Evolutionary conservation across 495 filamentous ascomycete species (phyloP).

Genomic region (Glonium stellatum): DNA sequence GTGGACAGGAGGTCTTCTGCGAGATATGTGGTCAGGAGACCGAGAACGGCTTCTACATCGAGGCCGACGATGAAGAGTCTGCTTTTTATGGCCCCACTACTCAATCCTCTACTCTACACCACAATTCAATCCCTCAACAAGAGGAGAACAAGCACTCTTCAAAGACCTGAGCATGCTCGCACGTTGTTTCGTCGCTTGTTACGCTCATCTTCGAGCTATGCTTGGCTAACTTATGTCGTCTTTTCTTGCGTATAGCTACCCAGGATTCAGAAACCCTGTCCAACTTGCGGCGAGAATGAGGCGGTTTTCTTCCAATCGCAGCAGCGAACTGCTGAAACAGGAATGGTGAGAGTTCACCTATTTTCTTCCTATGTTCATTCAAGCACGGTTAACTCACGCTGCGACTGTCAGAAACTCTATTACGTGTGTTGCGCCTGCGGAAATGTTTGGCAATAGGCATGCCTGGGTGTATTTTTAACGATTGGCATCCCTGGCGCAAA

Average conservation of each 20-base stretch:
- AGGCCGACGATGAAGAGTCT: constrained; percentile 30
- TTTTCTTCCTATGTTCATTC: background rate
- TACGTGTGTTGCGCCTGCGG: constrained; percentile 93
- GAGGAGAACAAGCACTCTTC: constrained; percentile 23
- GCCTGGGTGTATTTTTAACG: background rate
- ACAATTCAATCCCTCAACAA: background rate
- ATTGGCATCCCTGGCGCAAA: background rate
- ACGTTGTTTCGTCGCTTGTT: constrained; percentile 22
- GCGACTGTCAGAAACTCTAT: constrained; percentile 72
- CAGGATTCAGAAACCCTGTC: constrained; percentile 72
- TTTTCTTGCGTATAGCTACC: constrained; percentile 58
- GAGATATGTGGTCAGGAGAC: constrained; percentile 39
- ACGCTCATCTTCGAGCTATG: constrained; percentile 26
- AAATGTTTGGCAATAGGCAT: constrained; percentile 62
- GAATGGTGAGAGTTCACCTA: constrained; percentile 67
- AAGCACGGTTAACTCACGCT: constrained; percentile 6
- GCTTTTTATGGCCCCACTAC: background rate
- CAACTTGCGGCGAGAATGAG: constrained; percentile 73
- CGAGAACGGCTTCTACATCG: constrained; percentile 29
- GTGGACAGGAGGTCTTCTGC: constrained; percentile 48
- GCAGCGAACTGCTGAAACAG: constrained; percentile 90
- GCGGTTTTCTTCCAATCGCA: constrained; percentile 98
- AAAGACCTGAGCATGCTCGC: constrained; percentile 25
- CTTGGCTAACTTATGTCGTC: constrained; percentile 24
- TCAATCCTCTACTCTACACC: background rate